Conservation (phyloP, 306 rosid species). For the Crataegus laevigata region DNA sequence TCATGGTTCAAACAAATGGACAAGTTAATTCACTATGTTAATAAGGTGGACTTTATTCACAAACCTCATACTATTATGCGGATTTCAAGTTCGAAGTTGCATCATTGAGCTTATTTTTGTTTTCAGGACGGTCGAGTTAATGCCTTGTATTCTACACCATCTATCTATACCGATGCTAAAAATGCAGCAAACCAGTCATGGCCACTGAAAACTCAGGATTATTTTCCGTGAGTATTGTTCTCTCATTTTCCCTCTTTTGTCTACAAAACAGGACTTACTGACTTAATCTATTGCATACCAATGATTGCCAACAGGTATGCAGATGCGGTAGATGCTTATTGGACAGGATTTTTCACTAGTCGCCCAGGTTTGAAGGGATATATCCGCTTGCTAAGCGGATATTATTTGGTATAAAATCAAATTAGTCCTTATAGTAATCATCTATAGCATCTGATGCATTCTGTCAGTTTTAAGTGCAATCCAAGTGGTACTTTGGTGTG, state of each 20-base stretch:
- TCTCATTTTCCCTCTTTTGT: not conserved
- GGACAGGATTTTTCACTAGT: slow-evolving; percentile 70
- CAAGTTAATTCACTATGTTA: slow-evolving; percentile 71
- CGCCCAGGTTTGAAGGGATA: slow-evolving; percentile 66
- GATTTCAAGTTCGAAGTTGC: too few relatives aligned
- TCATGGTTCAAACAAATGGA: slow-evolving; percentile 90
- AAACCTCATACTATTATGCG: not conserved
- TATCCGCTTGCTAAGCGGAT: slow-evolving; percentile 58
- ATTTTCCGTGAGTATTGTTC: slow-evolving; percentile 54
- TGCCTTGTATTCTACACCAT: slow-evolving; percentile 86
- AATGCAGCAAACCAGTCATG: slow-evolving; percentile 53
- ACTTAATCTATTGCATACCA: not conserved
- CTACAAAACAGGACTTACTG: not conserved
- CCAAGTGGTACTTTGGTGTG: too few relatives aligned
- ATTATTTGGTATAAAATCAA: slow-evolving; percentile 46
- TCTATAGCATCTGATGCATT: not conserved
- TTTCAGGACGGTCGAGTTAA: slow-evolving; percentile 19
- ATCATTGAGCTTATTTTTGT: too few relatives aligned
- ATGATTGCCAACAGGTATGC: slow-evolving; percentile 52
- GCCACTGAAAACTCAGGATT: slow-evolving; percentile 74
- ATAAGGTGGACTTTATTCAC: slow-evolving; percentile 35
- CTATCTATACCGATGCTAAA: slow-evolving; percentile 42
- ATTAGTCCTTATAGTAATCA: not conserved
- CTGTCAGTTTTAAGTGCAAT: not conserved
- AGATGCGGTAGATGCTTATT: slow-evolving; percentile 41